Evolutionary conservation across 2,329 filamentous ascomycete species (phyloP), one percentile per base, ranked within the genome.

Genomic region (Fusarium kyushuense): DNA sequence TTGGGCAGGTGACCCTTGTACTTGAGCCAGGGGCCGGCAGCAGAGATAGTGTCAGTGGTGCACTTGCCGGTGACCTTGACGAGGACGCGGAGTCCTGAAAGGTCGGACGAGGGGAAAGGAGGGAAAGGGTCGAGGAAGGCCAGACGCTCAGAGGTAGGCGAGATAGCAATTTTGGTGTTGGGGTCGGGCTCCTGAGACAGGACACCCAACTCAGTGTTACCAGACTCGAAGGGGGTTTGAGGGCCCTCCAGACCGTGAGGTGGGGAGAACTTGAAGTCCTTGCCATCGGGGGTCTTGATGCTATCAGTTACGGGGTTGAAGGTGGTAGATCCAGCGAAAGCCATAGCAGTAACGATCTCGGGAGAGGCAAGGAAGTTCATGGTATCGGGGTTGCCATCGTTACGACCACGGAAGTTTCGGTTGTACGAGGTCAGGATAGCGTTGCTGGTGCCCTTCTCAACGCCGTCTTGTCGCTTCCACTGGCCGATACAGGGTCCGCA

Each of bases 341-440:
- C 88, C 90, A 99, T 95, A 51, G 96, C 96, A 6, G 96, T 98
- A 66, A 99, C 96, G 59, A 99, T 89, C 80, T 99, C 96, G 9
- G 96, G 96, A 1, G 94, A 97, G 12, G 96, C 95, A 53, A 99
- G 87, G 83, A 99, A 99, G 85, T 98, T 99, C 94, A 98, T 97
- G 11, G 96, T 99, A 41, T 91, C 90, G 23, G 92, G 90, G 83
- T 99, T 99, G 66, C 96, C 96, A 76, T 99, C 96, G 79, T 99
- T 99, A 70, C 96, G 92, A 64, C 93, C 95, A 51, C 92, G 92
- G 85, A 99, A 99, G 83, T 99, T 99, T 64, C 96, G 92, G 86
- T 99, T 99, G 84, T 97, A 99, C 1, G 94, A 97, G 12, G 94
- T 95, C 75, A 99, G 88, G 74, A 99, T 98, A 65, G 96, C 96